phyloP scores from a whole-genome alignment of 116 monocot genomes.

The Cymodocea nodosa region DNA sequence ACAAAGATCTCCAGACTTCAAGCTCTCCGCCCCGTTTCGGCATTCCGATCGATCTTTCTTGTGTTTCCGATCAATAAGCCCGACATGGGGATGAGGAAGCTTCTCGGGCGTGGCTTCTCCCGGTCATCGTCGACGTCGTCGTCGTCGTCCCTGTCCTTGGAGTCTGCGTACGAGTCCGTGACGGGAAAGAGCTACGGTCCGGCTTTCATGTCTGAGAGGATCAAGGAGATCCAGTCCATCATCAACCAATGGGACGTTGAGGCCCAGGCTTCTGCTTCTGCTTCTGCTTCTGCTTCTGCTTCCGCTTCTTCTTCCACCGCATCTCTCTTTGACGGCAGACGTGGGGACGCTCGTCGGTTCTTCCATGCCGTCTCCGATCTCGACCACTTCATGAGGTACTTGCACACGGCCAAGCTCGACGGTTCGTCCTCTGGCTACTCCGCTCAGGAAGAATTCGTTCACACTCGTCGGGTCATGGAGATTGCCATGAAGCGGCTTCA shows the following conservation, averaged over 20 bases:
- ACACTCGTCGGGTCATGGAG: conserved; percentile 15
- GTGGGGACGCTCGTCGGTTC: conserved; percentile 1
- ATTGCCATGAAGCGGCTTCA: conserved; percentile 27
- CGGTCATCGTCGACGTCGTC: too few species aligned
- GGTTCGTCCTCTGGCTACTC: neutral
- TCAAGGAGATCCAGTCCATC: conserved; percentile 19
- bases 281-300: too few species aligned
- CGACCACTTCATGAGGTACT: conserved; percentile 26
- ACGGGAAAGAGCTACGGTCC: too few species aligned
- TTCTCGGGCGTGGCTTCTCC: too few species aligned
- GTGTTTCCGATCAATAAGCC: too few species aligned
- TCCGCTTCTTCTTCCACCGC: neutral
- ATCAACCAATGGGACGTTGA: conserved; percentile 24
- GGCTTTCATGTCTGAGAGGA: neutral
- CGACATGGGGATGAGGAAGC: too few species aligned
- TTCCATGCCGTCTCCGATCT: conserved; percentile 24
- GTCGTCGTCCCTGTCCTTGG: too few species aligned
- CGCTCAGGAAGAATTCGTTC: conserved; percentile 6
- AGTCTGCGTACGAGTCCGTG: too few species aligned
- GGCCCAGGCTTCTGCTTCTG: neutral
- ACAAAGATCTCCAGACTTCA: too few species aligned
- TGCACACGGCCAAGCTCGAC: neutral
- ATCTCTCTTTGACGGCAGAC: neutral
- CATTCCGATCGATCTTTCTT: too few species aligned
- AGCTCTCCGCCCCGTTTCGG: too few species aligned